Evolutionary conservation across 2,329 filamentous ascomycete genomes (phyloP).

Genomic region (Bipolaris zeicola): DNA sequence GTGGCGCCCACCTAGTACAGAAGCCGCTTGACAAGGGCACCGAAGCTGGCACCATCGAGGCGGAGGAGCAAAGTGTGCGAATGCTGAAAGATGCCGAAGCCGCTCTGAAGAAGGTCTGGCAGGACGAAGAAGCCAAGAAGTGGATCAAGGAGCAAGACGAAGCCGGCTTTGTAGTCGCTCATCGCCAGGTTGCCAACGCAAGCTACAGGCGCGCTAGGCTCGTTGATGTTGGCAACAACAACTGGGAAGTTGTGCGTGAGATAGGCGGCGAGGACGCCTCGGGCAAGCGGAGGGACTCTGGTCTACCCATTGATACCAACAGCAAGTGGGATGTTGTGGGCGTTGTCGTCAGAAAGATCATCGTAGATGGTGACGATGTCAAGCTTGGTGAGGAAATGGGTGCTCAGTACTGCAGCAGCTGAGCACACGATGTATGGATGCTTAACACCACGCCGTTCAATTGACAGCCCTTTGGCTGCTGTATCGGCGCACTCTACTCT

Average conservation of each 20-base stretch:
- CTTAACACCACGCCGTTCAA: background rate
- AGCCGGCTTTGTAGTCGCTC: constrained; percentile 41
- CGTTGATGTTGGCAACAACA: constrained; percentile 36
- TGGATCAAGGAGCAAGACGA: constrained; percentile 40
- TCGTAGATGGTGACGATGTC: constrained; percentile 34
- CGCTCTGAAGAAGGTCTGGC: constrained; percentile 35
- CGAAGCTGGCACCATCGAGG: constrained; percentile 44
- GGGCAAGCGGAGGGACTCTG: constrained; percentile 41
- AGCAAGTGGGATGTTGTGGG: constrained; percentile 45
- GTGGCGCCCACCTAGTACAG: constrained; percentile 38
- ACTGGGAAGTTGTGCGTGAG: constrained; percentile 42
- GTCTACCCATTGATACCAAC: constrained; percentile 38
- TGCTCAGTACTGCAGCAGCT: constrained; percentile 35
- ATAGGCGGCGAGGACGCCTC: constrained; percentile 33
- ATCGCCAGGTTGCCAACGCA: constrained; percentile 40
- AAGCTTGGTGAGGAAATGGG: constrained; percentile 42
- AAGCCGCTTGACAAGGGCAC: constrained; percentile 33
- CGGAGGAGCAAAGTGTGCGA: constrained; percentile 39
- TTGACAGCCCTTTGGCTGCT: background rate
- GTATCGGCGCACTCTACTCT: background rate
- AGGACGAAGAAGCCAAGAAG: constrained; percentile 27
- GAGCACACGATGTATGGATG: background rate
- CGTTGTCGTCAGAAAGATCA: constrained; percentile 39
- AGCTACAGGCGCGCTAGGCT: constrained; percentile 45
- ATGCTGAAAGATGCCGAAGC: constrained; percentile 39